Conservation (phyloP, 306 rosid species). For the Lagenaria siceraria region DNA sequence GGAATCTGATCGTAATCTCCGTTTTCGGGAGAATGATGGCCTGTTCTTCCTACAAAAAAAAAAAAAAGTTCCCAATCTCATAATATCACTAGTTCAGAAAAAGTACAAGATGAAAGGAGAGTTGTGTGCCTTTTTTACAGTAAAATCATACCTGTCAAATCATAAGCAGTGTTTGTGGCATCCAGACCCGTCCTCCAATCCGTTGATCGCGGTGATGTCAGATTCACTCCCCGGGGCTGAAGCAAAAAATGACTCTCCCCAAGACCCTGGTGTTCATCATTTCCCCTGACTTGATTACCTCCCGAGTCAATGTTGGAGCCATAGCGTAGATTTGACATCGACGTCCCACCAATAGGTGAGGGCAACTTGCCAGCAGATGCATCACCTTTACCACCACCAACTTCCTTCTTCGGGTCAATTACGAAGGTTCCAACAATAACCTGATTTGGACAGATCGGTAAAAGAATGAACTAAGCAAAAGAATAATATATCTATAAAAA, state of each 20-base stretch:
- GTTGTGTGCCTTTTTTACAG: background rate
- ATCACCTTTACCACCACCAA: constrained; percentile 44
- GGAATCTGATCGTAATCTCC: constrained; percentile 75
- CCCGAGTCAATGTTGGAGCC: constrained; percentile 44
- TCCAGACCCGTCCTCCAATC: constrained; percentile 68
- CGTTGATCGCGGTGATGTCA: constrained; percentile 35
- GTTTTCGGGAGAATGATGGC: constrained; percentile 75
- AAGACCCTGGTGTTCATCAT: constrained; percentile 55
- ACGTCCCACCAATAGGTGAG: constrained; percentile 43
- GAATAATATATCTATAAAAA: background rate
- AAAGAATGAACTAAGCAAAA: background rate
- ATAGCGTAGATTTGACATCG: constrained; percentile 45
- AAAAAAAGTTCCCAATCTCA: background rate
- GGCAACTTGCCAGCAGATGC: constrained; percentile 53
- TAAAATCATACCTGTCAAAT: constrained; percentile 46
- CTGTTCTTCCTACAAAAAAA: constrained; percentile 9
- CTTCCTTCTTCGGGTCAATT: constrained; percentile 58
- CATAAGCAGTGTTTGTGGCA: constrained; percentile 43
- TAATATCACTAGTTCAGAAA: background rate
- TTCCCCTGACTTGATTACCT: constrained; percentile 45
- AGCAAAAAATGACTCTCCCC: constrained; percentile 72
- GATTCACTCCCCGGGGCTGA: constrained; percentile 58
- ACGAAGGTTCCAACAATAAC: constrained; percentile 80
- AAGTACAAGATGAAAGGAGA: background rate
- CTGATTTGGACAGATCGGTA: constrained; percentile 23